Base-by-base conservation (phyloP, 768 basidiomycete genomes). In the Lactarius sp. region DNA sequence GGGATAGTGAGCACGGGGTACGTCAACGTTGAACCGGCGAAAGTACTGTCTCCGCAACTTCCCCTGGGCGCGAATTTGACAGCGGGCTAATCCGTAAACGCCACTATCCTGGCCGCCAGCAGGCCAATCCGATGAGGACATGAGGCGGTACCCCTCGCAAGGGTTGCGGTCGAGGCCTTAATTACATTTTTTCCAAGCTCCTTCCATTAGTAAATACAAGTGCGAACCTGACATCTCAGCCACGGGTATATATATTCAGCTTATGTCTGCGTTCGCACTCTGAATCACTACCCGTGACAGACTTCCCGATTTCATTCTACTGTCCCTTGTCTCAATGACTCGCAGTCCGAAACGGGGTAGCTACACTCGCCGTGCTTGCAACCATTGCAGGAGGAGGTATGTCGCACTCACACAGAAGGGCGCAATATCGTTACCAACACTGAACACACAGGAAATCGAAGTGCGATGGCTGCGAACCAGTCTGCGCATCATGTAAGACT, bases 321-420 rank as follows among this genome's bases (percentile, higher is more conserved):
- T 20, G 13, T 22, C 37, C 20, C 31, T 12, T 13, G 3, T 54
- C 33, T 16, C 16, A 16, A 65, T 60, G 54, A 27, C 27, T 27
- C 27, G 27, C 27, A 27, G 27, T 3, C 27, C 27, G 27, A 52
- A 59, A 9, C 70, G 73, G 37, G 73, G 73, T 27, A 73, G 68
- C 39, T 74, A 74, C 55, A 70, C 71, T 41, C 71, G 71, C 31
- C 73, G 72, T 52, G 73, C 73, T n/a, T 74, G 73, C 66, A 73
- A 71, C 65, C 72, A 73, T 50, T 74, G 73, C 57, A 66, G 73
- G 51, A 66, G 69, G 54, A 62, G 73, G 73, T 73, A 18, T 34
- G 68, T 58, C 7, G 10, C 27, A 1, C n/a, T 55, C 33, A 42
- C 33, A 41, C 27, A 20, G 44, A 39, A 13, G 14, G 13, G 18